Evolutionary conservation across 2,329 filamentous ascomycete species (phyloP).

Genomic region (Gnomoniopsis sp.): DNA sequence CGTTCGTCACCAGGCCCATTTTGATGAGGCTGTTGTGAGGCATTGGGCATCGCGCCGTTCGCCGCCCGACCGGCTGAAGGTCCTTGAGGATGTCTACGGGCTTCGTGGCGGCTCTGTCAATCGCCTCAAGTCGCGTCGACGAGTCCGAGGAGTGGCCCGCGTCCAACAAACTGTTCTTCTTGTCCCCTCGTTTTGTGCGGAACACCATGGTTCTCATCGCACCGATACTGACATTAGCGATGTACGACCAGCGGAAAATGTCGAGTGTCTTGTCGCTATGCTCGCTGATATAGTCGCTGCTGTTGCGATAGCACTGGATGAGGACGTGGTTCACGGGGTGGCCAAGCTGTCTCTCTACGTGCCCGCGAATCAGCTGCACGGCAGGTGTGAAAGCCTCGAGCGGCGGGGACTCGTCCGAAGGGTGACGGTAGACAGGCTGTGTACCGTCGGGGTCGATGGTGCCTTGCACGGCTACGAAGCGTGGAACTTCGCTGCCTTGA

Average conservation of each 20-base stretch:
- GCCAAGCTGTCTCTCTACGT: constrained; percentile 69
- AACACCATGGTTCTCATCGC: constrained; percentile 88
- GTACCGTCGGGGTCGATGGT: constrained; percentile 63
- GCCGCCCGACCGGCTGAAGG: constrained; percentile 35
- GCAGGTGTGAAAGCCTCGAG: constrained; percentile 71
- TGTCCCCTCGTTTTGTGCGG: constrained; percentile 68
- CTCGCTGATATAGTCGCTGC: constrained; percentile 89
- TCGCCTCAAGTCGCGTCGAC: not conserved
- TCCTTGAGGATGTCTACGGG: not conserved
- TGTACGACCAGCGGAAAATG: constrained; percentile 74
- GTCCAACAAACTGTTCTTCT: constrained; percentile 26
- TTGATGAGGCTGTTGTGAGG: constrained; percentile 88
- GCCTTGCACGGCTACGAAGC: constrained; percentile 87
- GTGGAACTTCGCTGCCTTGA: constrained; percentile 84
- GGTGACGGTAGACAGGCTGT: constrained; percentile 91
- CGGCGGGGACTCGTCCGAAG: constrained; percentile 81
- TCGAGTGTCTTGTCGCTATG: constrained; percentile 97
- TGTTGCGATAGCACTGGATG: constrained; percentile 88
- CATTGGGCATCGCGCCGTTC: constrained; percentile 66
- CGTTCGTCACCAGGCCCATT: constrained; percentile 78
- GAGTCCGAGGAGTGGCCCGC: not conserved
- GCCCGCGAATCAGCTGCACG: constrained; percentile 64
- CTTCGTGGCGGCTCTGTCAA: not conserved
- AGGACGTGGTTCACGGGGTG: constrained; percentile 87
- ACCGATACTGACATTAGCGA: constrained; percentile 92